A percentile compares a stretch with the other conserved stretches of the same genome.
Conservation (phyloP, 2,329 filamentous ascomycete species). For the Aspergillus piperis region DNA sequence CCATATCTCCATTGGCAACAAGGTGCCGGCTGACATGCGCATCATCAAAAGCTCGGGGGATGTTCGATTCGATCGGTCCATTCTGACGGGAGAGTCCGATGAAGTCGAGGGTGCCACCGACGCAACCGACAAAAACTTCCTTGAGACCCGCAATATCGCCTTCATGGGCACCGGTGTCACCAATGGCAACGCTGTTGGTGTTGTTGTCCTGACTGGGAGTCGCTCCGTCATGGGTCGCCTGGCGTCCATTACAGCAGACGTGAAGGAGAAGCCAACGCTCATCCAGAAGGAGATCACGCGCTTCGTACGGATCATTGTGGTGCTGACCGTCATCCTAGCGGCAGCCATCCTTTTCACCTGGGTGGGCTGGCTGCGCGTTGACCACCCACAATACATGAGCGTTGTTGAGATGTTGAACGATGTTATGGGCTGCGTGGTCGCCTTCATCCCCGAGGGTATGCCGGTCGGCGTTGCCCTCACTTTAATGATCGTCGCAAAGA, state of each 20-base stretch:
- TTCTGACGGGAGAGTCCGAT: slow-evolving; percentile 71
- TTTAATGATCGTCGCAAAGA: slow-evolving; percentile 73
- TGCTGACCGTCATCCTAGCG: slow-evolving; percentile 68
- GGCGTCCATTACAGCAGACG: slow-evolving; percentile 70
- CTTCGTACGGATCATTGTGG: slow-evolving; percentile 71
- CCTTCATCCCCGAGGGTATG: slow-evolving; percentile 76
- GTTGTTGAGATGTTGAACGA: slow-evolving; percentile 71
- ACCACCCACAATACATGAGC: slow-evolving; percentile 69
- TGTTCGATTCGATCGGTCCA: slow-evolving; percentile 71
- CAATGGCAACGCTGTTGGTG: slow-evolving; percentile 65
- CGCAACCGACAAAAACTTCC: slow-evolving; percentile 70
- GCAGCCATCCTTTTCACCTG: slow-evolving; percentile 51
- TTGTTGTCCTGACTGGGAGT: slow-evolving; percentile 72
- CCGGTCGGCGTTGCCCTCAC: slow-evolving; percentile 70
- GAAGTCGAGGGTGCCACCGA: slow-evolving; percentile 66
- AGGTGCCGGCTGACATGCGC: slow-evolving; percentile 73
- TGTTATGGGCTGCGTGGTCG: slow-evolving; percentile 72
- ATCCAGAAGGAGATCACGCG: slow-evolving; percentile 72
- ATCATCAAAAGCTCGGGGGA: slow-evolving; percentile 70
- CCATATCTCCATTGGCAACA: slow-evolving; percentile 70
- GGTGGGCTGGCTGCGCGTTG: slow-evolving; percentile 67
- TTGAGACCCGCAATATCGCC: slow-evolving; percentile 75
- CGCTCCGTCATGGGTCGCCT: slow-evolving; percentile 75
- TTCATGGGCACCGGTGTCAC: slow-evolving; percentile 77
- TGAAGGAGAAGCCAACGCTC: slow-evolving; percentile 68